These are phyloP conservation scores for Prunus davidiana DNA, from an alignment of 306 rosid species.

Conservation along the genomic window DNA sequence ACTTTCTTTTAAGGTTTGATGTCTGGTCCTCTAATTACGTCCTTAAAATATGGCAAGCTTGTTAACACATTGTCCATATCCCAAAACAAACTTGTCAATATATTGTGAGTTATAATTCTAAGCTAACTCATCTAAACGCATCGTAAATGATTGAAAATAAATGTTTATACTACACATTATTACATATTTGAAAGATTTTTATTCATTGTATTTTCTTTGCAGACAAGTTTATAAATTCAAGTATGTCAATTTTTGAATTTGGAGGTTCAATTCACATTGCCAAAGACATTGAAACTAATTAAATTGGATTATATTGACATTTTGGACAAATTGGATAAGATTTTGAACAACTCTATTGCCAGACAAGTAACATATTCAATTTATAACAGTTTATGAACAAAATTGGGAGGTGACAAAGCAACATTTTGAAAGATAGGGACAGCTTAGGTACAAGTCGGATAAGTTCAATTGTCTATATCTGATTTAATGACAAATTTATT, in stretches of 20 bases:
- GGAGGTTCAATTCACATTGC: background rate
- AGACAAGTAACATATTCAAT: no score
- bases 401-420: background rate
- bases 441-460: background rate
- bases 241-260: background rate
- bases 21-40: background rate
- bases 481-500: background rate
- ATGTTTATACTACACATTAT: no score
- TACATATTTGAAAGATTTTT: background rate
- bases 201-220: no score
- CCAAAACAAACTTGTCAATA: no score
- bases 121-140: no score
- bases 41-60: background rate
- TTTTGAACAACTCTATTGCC: background rate
- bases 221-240: no score
- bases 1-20: background rate
- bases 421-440: background rate
- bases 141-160: no score
- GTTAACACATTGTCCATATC: background rate
- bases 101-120: no score
- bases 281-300: background rate
- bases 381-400: background rate
- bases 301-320: background rate
- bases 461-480: background rate
- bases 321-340: background rate